Base-by-base conservation (phyloP, 768 basidiomycete species). In the Suillus alpinus region DNA sequence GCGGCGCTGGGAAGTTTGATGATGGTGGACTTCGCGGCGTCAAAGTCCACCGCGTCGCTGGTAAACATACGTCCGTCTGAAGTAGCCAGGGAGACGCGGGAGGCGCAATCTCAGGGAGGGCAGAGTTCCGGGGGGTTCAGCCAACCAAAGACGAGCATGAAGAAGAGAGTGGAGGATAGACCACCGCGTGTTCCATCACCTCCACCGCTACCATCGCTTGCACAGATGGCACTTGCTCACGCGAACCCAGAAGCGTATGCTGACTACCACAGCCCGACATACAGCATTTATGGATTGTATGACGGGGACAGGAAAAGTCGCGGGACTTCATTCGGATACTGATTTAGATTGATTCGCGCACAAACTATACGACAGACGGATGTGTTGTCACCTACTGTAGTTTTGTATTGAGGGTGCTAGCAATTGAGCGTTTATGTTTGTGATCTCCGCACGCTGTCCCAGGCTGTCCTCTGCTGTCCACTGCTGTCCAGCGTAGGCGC, bases 161-260 rank as follows among this genome's bases (percentile, higher is more conserved):
- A 69, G 57, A 80, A 68, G 62, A 68, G 70, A 73, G 73, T 69
- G 32, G 79, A 80, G 58, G 88, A 89, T 68, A 84, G 79, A 68
- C 88, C 89, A 14, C 90, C 90, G 13, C 83, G 87, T 2, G 89
- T 92, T n/a, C 91, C 91, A 3, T 89, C 89, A 3, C 91, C 91
- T 2, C 88, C 88, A 16, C 81, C 85, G 23, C 69, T 91, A 44
- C 90, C 89, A 12, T 89, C 89, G 29, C 71, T 92, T 57, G 78
- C 88, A 9, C 91, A 92, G 73, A 89, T 92, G 89, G 90, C 82
- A 53, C 69, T 92, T 68, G 81, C 83, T 49, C 87, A 88, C 62
- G 72, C 76, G 2, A 83, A 88, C 59, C 81, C 83, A 5, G 82
- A 86, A 57, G 85, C 80, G 4, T 89, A 82, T 71, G 82, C 77